Conservation (phyloP, 2,329 filamentous ascomycete species). For the Zymoseptoria ardabiliae region DNA sequence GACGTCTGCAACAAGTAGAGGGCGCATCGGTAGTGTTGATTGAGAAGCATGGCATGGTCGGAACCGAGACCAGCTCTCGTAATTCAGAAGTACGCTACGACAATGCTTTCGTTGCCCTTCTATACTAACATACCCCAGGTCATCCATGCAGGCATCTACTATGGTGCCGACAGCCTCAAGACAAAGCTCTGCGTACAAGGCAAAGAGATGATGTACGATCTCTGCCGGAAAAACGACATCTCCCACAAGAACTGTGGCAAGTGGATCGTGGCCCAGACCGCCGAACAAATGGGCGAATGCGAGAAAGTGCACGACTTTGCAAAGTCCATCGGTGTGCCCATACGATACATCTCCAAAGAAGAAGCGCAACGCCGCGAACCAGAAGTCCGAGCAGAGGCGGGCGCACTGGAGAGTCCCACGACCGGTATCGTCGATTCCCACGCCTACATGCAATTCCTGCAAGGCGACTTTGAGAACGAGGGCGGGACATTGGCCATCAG, state of each 20-base stretch:
- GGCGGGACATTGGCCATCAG: conserved; percentile 69
- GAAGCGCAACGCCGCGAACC: conserved; percentile 65
- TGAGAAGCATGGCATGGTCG: conserved; percentile 67
- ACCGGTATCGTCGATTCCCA: conserved; percentile 92
- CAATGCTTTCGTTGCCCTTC: not conserved
- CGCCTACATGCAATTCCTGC: conserved; percentile 70
- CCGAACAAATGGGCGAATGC: conserved; percentile 58
- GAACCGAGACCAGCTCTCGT: conserved; percentile 79
- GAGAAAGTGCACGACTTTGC: conserved; percentile 51
- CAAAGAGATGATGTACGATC: conserved; percentile 66
- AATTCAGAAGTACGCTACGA: conserved; percentile 64
- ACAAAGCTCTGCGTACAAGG: conserved; percentile 74
- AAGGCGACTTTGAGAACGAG: conserved; percentile 66
- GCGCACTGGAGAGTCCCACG: conserved; percentile 72
- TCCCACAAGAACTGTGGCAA: conserved; percentile 72
- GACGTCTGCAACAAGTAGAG: conserved; percentile 57
- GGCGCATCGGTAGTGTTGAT: conserved; percentile 65
- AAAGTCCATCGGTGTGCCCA: conserved; percentile 55
- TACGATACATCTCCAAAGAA: conserved; percentile 56
- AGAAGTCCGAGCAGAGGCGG: conserved; percentile 61
- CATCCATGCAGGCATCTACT: conserved; percentile 93
- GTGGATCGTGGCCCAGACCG: conserved; percentile 88
- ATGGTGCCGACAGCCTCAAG: conserved; percentile 69
- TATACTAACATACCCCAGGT: conserved; percentile 45
- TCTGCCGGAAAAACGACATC: conserved; percentile 63